phyloP scores from a whole-genome alignment of 768 basidiomycete species.

The Lyophyllum semitale region DNA sequence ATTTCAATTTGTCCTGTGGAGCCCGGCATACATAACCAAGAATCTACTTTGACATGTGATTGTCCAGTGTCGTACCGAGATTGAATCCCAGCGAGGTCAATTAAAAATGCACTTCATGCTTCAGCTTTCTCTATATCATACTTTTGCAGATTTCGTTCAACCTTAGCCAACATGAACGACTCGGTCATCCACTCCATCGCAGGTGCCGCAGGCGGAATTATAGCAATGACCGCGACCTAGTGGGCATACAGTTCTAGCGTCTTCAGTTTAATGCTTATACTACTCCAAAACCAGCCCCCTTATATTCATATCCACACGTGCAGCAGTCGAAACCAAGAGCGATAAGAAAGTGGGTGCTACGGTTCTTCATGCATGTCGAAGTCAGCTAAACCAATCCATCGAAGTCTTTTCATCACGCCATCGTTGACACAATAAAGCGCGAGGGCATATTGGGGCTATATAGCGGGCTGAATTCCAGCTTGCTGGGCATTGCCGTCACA shows the following conservation, averaged over 20 bases:
- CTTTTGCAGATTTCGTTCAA: background rate
- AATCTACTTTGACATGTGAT: slow-evolving; percentile 9
- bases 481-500: slow-evolving; percentile 90
- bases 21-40: too few relatives aligned
- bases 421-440: slow-evolving; percentile 75
- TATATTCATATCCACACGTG: slow-evolving; percentile 88
- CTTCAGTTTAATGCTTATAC: slow-evolving; percentile 3
- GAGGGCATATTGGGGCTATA: slow-evolving; percentile 89
- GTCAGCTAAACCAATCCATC: background rate
- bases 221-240: slow-evolving; percentile 92
- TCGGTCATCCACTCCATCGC: slow-evolving; percentile 85
- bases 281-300: slow-evolving; percentile 62
- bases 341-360: slow-evolving; percentile 36
- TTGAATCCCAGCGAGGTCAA: background rate
- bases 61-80: background rate
- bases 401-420: slow-evolving; percentile 67
- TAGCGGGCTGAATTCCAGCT: slow-evolving; percentile 80
- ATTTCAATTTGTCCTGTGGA: too few relatives aligned
- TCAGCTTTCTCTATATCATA: background rate
- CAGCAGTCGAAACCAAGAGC: slow-evolving; percentile 85
- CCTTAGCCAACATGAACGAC: slow-evolving; percentile 54
- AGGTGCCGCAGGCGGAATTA: slow-evolving; percentile 87
- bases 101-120: background rate
- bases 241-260: slow-evolving; percentile 34
- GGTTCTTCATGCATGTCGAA: background rate